Conservation (phyloP, 345 rosid genomes). For the Litchi chinensis region DNA sequence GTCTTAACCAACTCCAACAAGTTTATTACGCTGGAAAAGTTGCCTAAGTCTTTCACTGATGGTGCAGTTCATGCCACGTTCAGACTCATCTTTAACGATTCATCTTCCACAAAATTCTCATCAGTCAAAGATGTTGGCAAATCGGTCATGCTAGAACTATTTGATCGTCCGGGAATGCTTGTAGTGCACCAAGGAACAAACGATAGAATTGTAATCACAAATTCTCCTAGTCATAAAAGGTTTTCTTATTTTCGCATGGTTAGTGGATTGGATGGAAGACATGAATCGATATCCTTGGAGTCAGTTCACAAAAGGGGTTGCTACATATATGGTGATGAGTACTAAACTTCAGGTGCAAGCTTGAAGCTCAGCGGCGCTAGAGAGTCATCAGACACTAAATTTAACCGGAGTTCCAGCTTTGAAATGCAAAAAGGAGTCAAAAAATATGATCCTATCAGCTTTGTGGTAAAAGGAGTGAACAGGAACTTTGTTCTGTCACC, state of each 20-base stretch:
- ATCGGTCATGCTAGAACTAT: conserved; percentile 46
- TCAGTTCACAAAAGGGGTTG: conserved; percentile 35
- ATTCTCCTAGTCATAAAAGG: not conserved
- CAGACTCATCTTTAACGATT: conserved; percentile 32
- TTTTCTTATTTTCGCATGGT: conserved; percentile 35
- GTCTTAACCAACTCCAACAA: conserved; percentile 39
- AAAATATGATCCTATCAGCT: conserved; percentile 49
- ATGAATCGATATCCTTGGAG: conserved; percentile 40
- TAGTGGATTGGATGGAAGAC: conserved; percentile 43
- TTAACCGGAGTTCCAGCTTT: conserved; percentile 40
- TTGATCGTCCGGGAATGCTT: conserved; percentile 47
- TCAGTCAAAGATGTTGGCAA: conserved; percentile 30
- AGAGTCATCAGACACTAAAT: conserved; percentile 7
- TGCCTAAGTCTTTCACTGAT: conserved; percentile 40
- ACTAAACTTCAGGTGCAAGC: conserved; percentile 18
- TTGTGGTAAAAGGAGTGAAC: conserved; percentile 39
- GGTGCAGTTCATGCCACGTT: conserved; percentile 44
- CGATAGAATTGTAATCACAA: conserved; percentile 19
- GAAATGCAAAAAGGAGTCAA: conserved; percentile 27
- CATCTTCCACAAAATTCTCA: conserved; percentile 14
- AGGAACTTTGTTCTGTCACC: conserved; percentile 48
- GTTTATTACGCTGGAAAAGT: conserved; percentile 39
- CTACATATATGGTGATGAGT: conserved; percentile 29
- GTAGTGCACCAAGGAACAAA: conserved; percentile 36
- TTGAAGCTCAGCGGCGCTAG: conserved; percentile 39